These are phyloP conservation scores for Rhizodiscina lignyota DNA, from an alignment of 495 filamentous ascomycete species.

Conservation along the genomic window DNA sequence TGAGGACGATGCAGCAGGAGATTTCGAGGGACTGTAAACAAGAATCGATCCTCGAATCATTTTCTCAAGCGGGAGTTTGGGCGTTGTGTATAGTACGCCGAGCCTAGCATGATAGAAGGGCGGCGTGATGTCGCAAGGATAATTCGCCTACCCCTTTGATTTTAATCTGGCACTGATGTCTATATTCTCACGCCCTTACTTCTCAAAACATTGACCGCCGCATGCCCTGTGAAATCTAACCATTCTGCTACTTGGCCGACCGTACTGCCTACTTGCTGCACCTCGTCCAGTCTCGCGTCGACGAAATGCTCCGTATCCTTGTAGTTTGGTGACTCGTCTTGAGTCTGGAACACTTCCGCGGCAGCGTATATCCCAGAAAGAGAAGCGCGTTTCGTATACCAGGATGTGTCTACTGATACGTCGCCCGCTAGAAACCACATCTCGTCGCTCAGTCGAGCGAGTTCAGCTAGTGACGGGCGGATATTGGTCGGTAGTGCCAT, in stretches of 20 bases:
- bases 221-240: constrained; percentile 58
- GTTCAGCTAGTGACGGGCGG: constrained; percentile 59
- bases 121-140: too few relatives aligned
- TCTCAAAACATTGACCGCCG: constrained; percentile 24
- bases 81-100: too few relatives aligned
- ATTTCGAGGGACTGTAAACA: constrained; percentile 94
- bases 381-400: constrained; percentile 79
- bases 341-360: constrained; percentile 79
- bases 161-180: too few relatives aligned
- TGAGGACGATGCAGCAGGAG: constrained; percentile 89
- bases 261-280: constrained; percentile 35
- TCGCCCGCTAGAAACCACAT: constrained; percentile 78
- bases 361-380: constrained; percentile 67
- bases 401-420: constrained; percentile 57
- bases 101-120: too few relatives aligned
- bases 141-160: too few relatives aligned
- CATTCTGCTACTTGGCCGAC: constrained; percentile 50
- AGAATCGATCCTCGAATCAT: too few relatives aligned
- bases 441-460: constrained; percentile 69
- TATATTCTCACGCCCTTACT: constrained; percentile 25
- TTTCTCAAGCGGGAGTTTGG: too few relatives aligned
- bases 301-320: constrained; percentile 65
- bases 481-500: constrained; percentile 70
- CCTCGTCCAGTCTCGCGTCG: constrained; percentile 57
- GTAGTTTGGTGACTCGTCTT: constrained; percentile 50